Conservation (phyloP, 768 basidiomycete species). For the Wakefieldia striispora region DNA sequence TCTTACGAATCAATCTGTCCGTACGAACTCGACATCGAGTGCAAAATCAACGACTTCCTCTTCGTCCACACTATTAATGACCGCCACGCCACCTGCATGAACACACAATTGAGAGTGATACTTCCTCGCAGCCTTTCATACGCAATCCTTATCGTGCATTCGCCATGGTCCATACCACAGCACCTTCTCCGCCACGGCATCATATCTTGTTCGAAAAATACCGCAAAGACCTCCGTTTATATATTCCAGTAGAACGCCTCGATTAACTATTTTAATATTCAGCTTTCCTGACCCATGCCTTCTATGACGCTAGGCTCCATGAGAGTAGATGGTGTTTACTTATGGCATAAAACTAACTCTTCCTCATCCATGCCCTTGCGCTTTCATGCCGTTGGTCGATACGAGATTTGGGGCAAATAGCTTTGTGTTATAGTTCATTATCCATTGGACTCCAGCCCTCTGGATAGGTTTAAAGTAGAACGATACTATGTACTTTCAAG, state of each 20-base stretch:
- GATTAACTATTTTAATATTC: conserved; percentile 24
- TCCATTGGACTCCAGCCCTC: conserved; percentile 11
- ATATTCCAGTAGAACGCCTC: conserved; percentile 19
- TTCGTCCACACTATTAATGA: conserved; percentile 23
- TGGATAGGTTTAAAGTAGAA: conserved; percentile 1
- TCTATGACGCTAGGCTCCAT: conserved; percentile 9
- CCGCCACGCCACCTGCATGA: conserved; percentile 20
- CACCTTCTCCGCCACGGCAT: conserved; percentile 5
- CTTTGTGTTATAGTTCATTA: conserved; percentile 25
- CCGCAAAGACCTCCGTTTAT: conserved; percentile 20
- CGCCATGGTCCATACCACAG: conserved; percentile 6
- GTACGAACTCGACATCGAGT: conserved; percentile 20
- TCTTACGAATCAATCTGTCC: conserved; percentile 17
- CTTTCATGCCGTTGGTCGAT: conserved; percentile 10
- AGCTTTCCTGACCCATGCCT: conserved; percentile 8
- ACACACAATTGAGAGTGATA: conserved; percentile 4
- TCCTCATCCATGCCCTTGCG: conserved; percentile 1
- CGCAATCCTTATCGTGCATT: conserved; percentile 8
- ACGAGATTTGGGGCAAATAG: conserved; percentile 12
- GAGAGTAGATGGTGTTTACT: conserved; percentile 16
- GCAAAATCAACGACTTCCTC: conserved; percentile 13
- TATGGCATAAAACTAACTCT: conserved; percentile 10
- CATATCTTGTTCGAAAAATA: conserved; percentile 8
- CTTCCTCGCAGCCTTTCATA: background rate
- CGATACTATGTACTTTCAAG: background rate